A percentile compares a stretch with the other conserved stretches of the same genome.
Conservation (phyloP, 1,284 basidiomycete genomes). For the Pseudomicrostroma phylloplanum region DNA sequence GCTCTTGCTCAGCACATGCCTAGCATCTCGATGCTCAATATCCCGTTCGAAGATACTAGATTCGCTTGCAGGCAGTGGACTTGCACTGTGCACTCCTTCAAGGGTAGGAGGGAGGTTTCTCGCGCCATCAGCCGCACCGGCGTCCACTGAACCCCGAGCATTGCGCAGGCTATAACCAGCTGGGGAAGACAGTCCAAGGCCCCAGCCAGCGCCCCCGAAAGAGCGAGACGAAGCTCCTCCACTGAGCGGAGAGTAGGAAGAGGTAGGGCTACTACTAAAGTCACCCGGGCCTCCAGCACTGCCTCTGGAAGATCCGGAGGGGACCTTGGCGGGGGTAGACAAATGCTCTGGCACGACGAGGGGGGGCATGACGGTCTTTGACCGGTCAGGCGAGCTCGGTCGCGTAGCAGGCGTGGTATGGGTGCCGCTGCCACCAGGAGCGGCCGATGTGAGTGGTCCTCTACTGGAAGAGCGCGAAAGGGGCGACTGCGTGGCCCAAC, state of each 20-base stretch:
- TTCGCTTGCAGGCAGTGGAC: not conserved
- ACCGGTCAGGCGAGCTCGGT: constrained; percentile 5
- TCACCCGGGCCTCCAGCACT: constrained; percentile 11
- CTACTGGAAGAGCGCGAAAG: no score
- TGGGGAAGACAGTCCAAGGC: constrained; percentile 6
- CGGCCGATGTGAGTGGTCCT: not conserved
- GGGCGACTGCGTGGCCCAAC: not conserved
- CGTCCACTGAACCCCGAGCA: not conserved
- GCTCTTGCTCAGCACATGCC: constrained; percentile 35
- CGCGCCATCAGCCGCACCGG: not conserved
- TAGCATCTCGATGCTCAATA: constrained; percentile 42
- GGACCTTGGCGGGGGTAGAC: constrained; percentile 3
- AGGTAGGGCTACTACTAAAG: constrained; percentile 11
- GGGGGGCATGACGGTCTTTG: not conserved
- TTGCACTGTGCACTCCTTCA: not conserved
- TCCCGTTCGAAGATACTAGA: constrained; percentile 46
- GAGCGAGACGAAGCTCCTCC: not conserved
- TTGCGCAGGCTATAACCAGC: not conserved
- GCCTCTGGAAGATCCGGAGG: not conserved
- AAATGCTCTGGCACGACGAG: not conserved
- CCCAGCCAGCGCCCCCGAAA: not conserved
- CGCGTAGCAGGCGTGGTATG: not conserved
- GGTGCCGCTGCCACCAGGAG: not conserved
- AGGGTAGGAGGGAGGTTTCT: constrained; percentile 4
- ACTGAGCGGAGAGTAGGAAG: not conserved